A percentile compares a stretch with the other conserved stretches of the same genome.
Conservation (phyloP, 164 flowering plant species). For the Stephania cephalantha region DNA sequence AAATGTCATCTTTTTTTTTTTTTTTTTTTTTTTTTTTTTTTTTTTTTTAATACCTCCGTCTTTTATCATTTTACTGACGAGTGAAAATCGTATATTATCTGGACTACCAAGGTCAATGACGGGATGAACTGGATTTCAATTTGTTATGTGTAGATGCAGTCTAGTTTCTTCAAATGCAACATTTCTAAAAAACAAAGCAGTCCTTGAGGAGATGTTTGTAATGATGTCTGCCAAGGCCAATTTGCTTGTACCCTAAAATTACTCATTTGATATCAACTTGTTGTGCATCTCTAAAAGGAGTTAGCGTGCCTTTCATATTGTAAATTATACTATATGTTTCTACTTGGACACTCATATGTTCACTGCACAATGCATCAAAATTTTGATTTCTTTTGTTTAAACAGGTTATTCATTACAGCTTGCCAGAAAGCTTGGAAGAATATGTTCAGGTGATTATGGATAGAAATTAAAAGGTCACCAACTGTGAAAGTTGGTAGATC, state of each 20-base stretch:
- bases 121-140: neutral
- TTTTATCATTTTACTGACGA: neutral
- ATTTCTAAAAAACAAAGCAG: too few species aligned
- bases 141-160: neutral
- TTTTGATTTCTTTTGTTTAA: conserved; percentile 10
- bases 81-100: neutral
- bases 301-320: neutral
- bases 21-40: conserved; percentile 8
- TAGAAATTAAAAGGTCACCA: neutral
- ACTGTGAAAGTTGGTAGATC: neutral
- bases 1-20: conserved; percentile 6
- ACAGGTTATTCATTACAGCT: conserved; percentile 89
- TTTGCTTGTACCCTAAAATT: neutral
- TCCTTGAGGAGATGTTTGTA: neutral
- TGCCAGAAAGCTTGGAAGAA: conserved; percentile 97
- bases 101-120: neutral
- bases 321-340: neutral
- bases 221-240: neutral
- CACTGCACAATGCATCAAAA: neutral
- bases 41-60: neutral
- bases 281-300: neutral
- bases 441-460: conserved; percentile 78
- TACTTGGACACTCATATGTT: neutral
- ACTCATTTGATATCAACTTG: neutral
- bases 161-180: neutral